These are phyloP conservation scores for Nicotiana undulata DNA, from an alignment of 257 asterid species.

Conservation along the genomic window DNA sequence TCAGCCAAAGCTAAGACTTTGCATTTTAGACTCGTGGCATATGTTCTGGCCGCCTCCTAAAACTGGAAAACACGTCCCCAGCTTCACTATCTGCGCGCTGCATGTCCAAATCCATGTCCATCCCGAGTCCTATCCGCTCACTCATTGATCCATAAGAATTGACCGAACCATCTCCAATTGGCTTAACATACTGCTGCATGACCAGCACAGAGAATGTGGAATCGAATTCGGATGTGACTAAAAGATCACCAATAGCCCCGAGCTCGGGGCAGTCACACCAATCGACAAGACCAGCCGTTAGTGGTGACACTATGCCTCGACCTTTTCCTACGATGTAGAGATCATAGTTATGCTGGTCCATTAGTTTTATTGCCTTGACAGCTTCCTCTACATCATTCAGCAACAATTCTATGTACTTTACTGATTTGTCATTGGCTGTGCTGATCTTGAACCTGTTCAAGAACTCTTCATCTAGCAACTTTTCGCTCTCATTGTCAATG, in stretches of 20 bases:
- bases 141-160: constrained; percentile 27
- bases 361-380: constrained; percentile 53
- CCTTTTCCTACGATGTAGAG: constrained; percentile 88
- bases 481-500: constrained; percentile 44
- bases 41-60: constrained; percentile 26
- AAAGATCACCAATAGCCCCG: constrained; percentile 84
- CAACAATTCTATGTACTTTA: constrained; percentile 43
- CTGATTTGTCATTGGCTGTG: constrained; percentile 24
- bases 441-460: constrained; percentile 43
- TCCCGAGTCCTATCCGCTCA: constrained; percentile 23
- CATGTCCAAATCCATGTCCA: constrained; percentile 25
- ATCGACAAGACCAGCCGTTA: constrained; percentile 68
- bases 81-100: constrained; percentile 32
- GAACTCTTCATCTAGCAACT: constrained; percentile 53
- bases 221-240: constrained; percentile 74
- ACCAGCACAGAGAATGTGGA: constrained; percentile 62
- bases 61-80: constrained; percentile 38
- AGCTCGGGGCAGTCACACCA: constrained; percentile 98
- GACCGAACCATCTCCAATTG: constrained; percentile 25
- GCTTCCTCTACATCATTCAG: constrained; percentile 75
- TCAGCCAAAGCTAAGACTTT: not conserved
- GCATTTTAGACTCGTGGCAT: not conserved
- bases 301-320: constrained; percentile 44
- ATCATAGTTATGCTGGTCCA: constrained; percentile 56
- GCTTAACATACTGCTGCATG: constrained; percentile 54